phyloP scores from a whole-genome alignment of 495 filamentous ascomycete genomes.

The Podospora anserina region DNA sequence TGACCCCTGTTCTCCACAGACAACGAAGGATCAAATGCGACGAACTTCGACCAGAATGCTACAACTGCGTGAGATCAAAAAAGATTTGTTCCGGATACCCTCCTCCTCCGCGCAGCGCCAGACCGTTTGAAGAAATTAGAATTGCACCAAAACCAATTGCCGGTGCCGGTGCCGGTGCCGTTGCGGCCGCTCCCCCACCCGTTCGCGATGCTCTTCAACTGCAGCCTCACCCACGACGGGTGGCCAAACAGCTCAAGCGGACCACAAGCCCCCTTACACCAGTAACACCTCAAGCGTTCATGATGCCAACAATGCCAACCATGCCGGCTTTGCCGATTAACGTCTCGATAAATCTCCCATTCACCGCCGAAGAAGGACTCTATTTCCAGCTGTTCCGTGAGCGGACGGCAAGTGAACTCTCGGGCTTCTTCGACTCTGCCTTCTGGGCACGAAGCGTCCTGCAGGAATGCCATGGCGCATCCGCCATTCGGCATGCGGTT shows the following conservation, averaged over 20 bases:
- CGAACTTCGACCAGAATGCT: constrained; percentile 58
- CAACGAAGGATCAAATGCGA: constrained; percentile 65
- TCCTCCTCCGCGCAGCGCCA: constrained; percentile 42
- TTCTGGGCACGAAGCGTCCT: constrained; percentile 60
- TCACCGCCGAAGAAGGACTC: constrained; percentile 46
- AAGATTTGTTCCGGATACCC: constrained; percentile 52
- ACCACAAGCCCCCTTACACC: constrained; percentile 40
- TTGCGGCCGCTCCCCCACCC: constrained; percentile 20
- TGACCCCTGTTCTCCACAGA: constrained; percentile 36
- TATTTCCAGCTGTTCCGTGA: constrained; percentile 60
- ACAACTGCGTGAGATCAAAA: constrained; percentile 52
- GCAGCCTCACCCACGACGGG: constrained; percentile 25
- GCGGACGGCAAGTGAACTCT: constrained; percentile 55
- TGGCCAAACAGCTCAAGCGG: constrained; percentile 28
- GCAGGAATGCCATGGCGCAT: constrained; percentile 58
- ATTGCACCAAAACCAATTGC: constrained; percentile 45
- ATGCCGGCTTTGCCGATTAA: constrained; percentile 26
- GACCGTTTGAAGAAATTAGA: constrained; percentile 39
- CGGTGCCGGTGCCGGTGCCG: constrained; percentile 18
- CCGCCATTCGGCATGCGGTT: constrained; percentile 62
- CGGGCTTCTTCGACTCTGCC: constrained; percentile 59
- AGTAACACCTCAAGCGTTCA: constrained; percentile 2
- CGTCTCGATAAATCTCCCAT: constrained; percentile 37
- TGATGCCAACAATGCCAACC: background rate
- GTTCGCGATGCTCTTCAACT: constrained; percentile 27